A percentile compares a stretch with the other conserved stretches of the same genome.
These are phyloP conservation scores for Coniochaeta sp. DNA, from an alignment of 2,329 filamentous ascomycete genomes.

Conservation along the genomic window DNA sequence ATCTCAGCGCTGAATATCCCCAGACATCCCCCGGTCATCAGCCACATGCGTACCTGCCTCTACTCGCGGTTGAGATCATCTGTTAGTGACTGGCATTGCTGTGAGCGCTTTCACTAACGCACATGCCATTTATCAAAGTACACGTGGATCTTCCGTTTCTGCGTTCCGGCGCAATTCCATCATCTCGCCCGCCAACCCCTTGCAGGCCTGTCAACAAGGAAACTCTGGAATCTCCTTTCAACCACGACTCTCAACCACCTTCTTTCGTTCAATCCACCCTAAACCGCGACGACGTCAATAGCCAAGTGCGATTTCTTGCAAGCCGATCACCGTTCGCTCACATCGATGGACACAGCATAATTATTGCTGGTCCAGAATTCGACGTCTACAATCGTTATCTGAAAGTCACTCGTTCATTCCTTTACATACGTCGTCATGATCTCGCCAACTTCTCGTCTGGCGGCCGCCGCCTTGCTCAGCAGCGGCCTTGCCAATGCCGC, in stretches of 20 bases:
- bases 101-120: background rate
- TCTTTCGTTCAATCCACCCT: background rate
- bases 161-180: background rate
- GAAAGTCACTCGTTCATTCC: conserved; percentile 1
- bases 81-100: background rate
- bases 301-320: background rate
- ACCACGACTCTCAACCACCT: background rate
- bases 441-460: background rate
- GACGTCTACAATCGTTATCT: background rate
- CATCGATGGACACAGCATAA: conserved; percentile 1
- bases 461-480: background rate
- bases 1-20: background rate
- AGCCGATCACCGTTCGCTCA: background rate
- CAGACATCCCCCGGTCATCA: background rate
- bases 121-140: background rate
- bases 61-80: background rate
- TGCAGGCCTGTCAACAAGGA: conserved; percentile 1
- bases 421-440: background rate
- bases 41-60: background rate
- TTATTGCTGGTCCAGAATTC: background rate
- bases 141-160: background rate
- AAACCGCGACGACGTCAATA: background rate
- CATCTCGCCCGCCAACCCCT: conserved; percentile 1
- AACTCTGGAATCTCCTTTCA: background rate
- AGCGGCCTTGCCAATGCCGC: background rate